phyloP scores from a whole-genome alignment of 495 filamentous ascomycete genomes.

The Penicillium herquei region DNA sequence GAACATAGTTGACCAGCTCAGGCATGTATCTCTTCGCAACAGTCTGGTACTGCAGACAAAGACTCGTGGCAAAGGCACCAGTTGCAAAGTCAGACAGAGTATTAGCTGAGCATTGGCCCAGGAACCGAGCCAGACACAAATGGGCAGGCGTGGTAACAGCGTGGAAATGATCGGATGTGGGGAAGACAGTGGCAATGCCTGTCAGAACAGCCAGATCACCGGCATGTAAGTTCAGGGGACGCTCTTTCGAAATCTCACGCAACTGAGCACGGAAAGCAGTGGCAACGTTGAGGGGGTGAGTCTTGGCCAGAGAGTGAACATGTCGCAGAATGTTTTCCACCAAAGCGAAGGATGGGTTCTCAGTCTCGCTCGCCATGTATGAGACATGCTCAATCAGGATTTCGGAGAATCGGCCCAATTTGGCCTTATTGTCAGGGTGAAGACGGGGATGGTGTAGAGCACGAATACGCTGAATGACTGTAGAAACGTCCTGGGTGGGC shows the following conservation, averaged over 20 bases:
- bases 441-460: slow-evolving; percentile 88
- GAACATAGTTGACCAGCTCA: slow-evolving; percentile 76
- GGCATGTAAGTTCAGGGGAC: slow-evolving; percentile 58
- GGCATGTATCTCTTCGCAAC: slow-evolving; percentile 83
- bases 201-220: slow-evolving; percentile 81
- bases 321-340: slow-evolving; percentile 72
- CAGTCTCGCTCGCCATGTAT: slow-evolving; percentile 56
- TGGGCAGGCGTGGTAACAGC: slow-evolving; percentile 87
- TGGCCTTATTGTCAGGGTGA: slow-evolving; percentile 75
- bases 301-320: slow-evolving; percentile 83
- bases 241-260: slow-evolving; percentile 57
- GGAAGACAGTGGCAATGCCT: slow-evolving; percentile 80
- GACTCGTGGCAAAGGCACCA: slow-evolving; percentile 74
- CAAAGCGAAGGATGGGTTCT: slow-evolving; percentile 54
- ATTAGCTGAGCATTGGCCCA: slow-evolving; percentile 72
- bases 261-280: slow-evolving; percentile 74
- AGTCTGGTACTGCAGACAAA: slow-evolving; percentile 76
- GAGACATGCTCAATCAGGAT: slow-evolving; percentile 77
- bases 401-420: slow-evolving; percentile 69
- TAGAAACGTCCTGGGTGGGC: slow-evolving; percentile 62
- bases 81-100: slow-evolving; percentile 61
- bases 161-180: slow-evolving; percentile 95
- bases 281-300: slow-evolving; percentile 71
- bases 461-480: slow-evolving; percentile 83
- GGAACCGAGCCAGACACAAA: slow-evolving; percentile 72